These are phyloP conservation scores for Citrullus amarus DNA, from an alignment of 306 rosid species.

Conservation along the genomic window DNA sequence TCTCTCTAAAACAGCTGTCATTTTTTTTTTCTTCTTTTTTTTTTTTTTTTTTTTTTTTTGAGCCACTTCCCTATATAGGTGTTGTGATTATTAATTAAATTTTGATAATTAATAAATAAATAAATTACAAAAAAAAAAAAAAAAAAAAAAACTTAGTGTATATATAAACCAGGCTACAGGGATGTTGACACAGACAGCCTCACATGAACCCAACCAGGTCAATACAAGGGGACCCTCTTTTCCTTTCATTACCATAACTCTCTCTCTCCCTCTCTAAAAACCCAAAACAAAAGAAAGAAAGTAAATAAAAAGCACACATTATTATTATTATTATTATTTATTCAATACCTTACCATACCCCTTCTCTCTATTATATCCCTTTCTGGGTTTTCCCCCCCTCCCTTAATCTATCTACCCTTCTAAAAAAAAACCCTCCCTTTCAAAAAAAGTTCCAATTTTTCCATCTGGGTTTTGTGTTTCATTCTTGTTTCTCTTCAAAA, in stretches of 20 bases:
- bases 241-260: neutral
- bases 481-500: neutral
- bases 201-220: slow-evolving; percentile 45
- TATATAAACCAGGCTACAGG: slow-evolving; percentile 15
- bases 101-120: neutral
- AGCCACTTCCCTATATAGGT: slow-evolving; percentile 8
- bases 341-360: neutral
- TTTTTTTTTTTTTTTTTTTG: slow-evolving; percentile 14
- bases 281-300: neutral
- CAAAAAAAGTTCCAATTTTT: neutral
- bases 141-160: neutral
- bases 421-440: neutral
- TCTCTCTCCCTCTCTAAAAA: neutral
- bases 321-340: neutral
- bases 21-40: too few species aligned
- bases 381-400: neutral
- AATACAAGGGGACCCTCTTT: slow-evolving; percentile 35
- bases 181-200: slow-evolving; percentile 34
- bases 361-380: neutral
- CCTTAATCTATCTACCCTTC: neutral
- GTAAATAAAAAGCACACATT: neutral
- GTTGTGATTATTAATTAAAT: neutral
- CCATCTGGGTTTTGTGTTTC: slow-evolving; percentile 1
- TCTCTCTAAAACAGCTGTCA: slow-evolving; percentile 36
- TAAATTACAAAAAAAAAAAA: neutral